These are phyloP conservation scores for Pseudophaeomoniella oleicola DNA, from an alignment of 2,329 filamentous ascomycete genomes.

Conservation along the genomic window DNA sequence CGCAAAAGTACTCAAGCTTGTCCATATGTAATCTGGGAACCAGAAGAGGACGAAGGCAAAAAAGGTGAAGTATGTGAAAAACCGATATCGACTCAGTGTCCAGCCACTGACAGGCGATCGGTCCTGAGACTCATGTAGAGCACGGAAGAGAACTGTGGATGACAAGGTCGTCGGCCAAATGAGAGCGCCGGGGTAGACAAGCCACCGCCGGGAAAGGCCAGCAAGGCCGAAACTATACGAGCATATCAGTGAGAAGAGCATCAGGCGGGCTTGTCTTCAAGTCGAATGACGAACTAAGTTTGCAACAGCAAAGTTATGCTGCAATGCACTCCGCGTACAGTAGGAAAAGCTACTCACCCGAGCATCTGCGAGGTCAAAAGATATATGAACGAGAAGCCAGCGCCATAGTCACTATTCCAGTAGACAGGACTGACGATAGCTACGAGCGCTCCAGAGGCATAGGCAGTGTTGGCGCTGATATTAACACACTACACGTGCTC, in stretches of 20 bases:
- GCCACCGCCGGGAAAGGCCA: conserved; percentile 47
- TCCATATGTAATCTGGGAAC: conserved; percentile 16
- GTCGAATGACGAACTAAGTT: too few relatives aligned
- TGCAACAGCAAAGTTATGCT: not conserved
- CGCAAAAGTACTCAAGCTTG: conserved; percentile 15
- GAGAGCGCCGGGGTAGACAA: conserved; percentile 43
- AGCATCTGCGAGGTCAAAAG: conserved; percentile 18
- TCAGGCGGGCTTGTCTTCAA: too few relatives aligned
- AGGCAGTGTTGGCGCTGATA: conserved; percentile 15
- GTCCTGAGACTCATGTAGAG: conserved; percentile 18
- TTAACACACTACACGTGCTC: conserved; percentile 17
- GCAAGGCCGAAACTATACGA: conserved; percentile 41
- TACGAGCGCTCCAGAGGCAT: conserved; percentile 16
- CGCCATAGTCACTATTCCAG: conserved; percentile 18
- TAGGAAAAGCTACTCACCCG: conserved; percentile 9
- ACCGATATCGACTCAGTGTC: conserved; percentile 29
- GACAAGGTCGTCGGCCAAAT: conserved; percentile 36
- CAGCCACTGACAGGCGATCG: conserved; percentile 28
- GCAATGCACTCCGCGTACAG: too few relatives aligned
- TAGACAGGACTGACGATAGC: conserved; percentile 20
- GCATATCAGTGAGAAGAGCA: not conserved
- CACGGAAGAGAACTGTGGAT: conserved; percentile 17
- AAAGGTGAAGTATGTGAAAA: conserved; percentile 45
- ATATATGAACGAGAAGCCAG: conserved; percentile 19
- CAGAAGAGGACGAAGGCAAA: conserved; percentile 44